These are phyloP conservation scores for Saitozyma podzolica DNA, from an alignment of 768 basidiomycete genomes.

Conservation along the genomic window DNA sequence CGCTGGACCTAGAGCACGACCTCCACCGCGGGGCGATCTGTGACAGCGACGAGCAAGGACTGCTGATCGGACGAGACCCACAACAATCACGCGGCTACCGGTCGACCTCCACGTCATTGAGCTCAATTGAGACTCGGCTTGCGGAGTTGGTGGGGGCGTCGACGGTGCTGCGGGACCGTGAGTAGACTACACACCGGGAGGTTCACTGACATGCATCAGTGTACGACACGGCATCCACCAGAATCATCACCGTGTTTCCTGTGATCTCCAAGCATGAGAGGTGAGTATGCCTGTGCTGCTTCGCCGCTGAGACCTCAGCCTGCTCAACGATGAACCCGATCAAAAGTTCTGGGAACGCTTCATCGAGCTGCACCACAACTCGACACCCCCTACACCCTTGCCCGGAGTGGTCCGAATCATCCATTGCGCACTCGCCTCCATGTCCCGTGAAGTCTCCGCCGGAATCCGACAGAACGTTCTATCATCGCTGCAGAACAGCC, in stretches of 20 bases:
- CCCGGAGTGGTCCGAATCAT: constrained; percentile 22
- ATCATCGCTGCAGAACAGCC: constrained; percentile 7
- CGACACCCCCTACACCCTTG: constrained; percentile 23
- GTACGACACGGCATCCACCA: constrained; percentile 16
- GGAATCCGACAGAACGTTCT: constrained; percentile 12
- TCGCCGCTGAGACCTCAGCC: too few species aligned
- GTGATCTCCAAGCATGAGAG: constrained; percentile 22
- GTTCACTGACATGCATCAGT: constrained; percentile 3
- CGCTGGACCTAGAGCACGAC: constrained; percentile 3
- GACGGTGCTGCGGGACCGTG: constrained; percentile 2
- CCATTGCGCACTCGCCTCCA: constrained; percentile 19
- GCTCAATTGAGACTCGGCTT: constrained; percentile 1
- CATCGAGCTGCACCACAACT: constrained; percentile 9
- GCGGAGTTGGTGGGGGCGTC: constrained; percentile 2
- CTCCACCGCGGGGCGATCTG: constrained; percentile 6
- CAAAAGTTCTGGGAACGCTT: background rate
- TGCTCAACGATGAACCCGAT: constrained; percentile 1
- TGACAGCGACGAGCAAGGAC: constrained; percentile 6
- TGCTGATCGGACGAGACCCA: background rate
- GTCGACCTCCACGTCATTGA: constrained; percentile 1
- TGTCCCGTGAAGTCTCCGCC: constrained; percentile 20
- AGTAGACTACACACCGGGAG: background rate
- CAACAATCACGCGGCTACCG: background rate
- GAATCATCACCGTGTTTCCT: constrained; percentile 24
- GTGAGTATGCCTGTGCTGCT: too few species aligned